phyloP scores from a whole-genome alignment of 306 rosid species.

The Boehmeria nivea region DNA sequence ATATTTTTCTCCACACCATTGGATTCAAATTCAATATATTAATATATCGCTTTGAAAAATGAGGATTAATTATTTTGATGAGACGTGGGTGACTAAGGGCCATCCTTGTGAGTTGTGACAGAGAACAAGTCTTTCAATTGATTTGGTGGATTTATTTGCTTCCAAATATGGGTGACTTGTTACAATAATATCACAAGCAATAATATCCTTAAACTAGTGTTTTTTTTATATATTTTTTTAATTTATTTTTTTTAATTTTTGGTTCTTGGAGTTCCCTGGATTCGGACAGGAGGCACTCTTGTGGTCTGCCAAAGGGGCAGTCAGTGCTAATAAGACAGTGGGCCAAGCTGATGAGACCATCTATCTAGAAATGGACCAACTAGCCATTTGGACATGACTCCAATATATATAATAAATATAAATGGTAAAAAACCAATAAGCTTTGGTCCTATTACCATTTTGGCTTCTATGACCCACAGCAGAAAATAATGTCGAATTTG shows the following conservation, averaged over 20 bases:
- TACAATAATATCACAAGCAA: not conserved
- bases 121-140: constrained; percentile 3
- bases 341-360: constrained; percentile 7
- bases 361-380: not conserved
- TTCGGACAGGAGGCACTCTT: constrained; percentile 28
- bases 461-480: no score
- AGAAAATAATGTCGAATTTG: constrained; percentile 7
- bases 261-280: constrained; percentile 14
- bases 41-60: constrained; percentile 10
- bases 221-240: not conserved
- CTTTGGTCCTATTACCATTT: not conserved
- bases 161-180: not conserved
- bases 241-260: not conserved
- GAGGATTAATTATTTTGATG: constrained; percentile 13
- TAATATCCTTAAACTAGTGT: not conserved
- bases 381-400: not conserved
- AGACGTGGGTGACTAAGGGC: constrained; percentile 6
- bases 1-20: no score
- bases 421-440: no score
- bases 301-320: constrained; percentile 28
- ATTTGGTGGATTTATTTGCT: constrained; percentile 1
- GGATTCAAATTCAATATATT: no score
- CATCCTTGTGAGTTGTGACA: not conserved
- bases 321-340: constrained; percentile 11
- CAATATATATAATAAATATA: no score